Evolutionary conservation across 306 rosid genomes (phyloP).

Genomic region (Vigna nakashimae): DNA sequence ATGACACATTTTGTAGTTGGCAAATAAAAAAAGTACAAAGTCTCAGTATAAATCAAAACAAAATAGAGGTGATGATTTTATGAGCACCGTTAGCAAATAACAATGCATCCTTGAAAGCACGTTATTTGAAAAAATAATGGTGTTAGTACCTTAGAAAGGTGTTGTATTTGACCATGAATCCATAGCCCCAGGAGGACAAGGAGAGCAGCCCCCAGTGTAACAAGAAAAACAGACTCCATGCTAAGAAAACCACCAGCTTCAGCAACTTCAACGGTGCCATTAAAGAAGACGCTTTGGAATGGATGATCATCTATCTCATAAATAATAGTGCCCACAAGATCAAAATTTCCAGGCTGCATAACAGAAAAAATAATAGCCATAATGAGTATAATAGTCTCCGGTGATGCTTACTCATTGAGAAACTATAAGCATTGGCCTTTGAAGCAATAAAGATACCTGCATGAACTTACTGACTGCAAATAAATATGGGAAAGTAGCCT

Average conservation of each 20-base stretch:
- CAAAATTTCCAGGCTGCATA: conserved; percentile 88
- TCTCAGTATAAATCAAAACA: not conserved
- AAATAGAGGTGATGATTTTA: not conserved
- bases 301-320: conserved; percentile 85
- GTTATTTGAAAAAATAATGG: conserved; percentile 7
- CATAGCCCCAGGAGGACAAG: conserved; percentile 74
- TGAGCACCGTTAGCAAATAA: conserved; percentile 22
- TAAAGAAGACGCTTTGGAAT: conserved; percentile 80
- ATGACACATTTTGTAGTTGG: not conserved
- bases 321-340: conserved; percentile 82
- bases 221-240: conserved; percentile 84
- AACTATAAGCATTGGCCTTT: conserved; percentile 11
- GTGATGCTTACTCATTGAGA: conserved; percentile 5
- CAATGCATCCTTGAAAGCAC: not conserved
- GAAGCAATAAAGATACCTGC: conserved; percentile 66
- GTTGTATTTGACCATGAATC: conserved; percentile 85
- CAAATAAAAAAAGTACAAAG: conserved; percentile 19
- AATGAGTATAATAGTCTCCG: conserved; percentile 22
- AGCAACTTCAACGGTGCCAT: conserved; percentile 87
- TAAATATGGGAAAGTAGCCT: conserved; percentile 86
- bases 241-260: conserved; percentile 75
- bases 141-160: conserved; percentile 76
- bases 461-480: conserved; percentile 89
- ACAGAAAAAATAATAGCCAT: conserved; percentile 26
- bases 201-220: conserved; percentile 81